Percentiles rank a stretch among this genome's conserved stretches.
These are phyloP conservation scores for Phytophthora sp. DNA, from an alignment of 352 stramenopile species.

Conservation along the genomic window DNA sequence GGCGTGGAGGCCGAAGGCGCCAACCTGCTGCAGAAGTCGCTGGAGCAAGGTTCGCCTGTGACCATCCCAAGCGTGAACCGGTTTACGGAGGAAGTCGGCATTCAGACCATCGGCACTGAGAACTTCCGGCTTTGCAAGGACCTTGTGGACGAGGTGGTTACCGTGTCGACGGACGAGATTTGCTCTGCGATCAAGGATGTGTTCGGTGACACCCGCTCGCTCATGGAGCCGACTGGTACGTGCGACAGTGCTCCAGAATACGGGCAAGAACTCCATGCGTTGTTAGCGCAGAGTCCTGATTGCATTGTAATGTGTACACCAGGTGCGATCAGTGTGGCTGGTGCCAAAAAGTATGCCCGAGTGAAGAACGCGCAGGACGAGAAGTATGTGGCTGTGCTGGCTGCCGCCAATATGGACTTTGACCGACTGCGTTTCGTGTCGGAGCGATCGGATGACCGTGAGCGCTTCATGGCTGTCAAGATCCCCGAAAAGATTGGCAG, in stretches of 20 bases:
- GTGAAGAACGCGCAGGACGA: constrained; percentile 51
- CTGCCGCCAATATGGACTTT: constrained; percentile 99
- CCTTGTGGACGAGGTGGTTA: constrained; percentile 97
- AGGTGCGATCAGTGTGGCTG: constrained; percentile 96
- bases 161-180: constrained; percentile 97
- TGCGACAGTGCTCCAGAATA: neutral
- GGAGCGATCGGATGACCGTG: constrained; percentile 90
- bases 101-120: constrained; percentile 93
- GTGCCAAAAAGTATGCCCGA: constrained; percentile 94
- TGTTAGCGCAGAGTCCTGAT: neutral
- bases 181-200: constrained; percentile 93
- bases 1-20: constrained; percentile 96
- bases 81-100: constrained; percentile 98
- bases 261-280: neutral
- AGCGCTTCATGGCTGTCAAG: constrained; percentile 95
- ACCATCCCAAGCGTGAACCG: constrained; percentile 93
- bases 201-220: constrained; percentile 93
- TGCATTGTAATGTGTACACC: constrained; percentile 18
- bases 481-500: constrained; percentile 96
- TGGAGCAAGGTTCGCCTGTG: constrained; percentile 85
- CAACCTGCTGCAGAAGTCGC: constrained; percentile 93
- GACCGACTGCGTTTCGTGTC: constrained; percentile 96
- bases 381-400: constrained; percentile 95
- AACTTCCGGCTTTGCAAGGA: constrained; percentile 95
- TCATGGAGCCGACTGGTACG: constrained; percentile 93